Conservation (phyloP, 2,329 filamentous ascomycete genomes). For the Hymenoscyphus albidus region DNA sequence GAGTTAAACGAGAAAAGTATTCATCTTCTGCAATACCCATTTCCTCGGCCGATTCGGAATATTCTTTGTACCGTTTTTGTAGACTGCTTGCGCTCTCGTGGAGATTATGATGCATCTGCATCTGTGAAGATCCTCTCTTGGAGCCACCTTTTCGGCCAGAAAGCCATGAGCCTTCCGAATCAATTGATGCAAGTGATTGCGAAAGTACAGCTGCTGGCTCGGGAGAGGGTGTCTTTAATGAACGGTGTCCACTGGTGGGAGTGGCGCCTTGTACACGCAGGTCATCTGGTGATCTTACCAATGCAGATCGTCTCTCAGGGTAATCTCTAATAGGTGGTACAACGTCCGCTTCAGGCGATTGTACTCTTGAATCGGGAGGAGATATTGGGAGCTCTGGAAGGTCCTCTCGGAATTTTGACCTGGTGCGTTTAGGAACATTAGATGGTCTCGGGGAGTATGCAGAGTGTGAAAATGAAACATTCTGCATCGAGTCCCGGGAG, state of each 20-base stretch:
- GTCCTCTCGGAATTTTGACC: conserved; percentile 90
- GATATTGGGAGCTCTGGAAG: conserved; percentile 81
- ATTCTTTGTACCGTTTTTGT: conserved; percentile 46
- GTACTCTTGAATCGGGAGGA: conserved; percentile 76
- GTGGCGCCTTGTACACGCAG: conserved; percentile 40
- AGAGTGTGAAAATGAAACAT: conserved; percentile 24
- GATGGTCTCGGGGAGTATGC: conserved; percentile 29
- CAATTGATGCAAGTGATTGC: conserved; percentile 87
- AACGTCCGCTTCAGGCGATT: conserved; percentile 66
- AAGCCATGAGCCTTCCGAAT: conserved; percentile 95
- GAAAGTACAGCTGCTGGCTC: conserved; percentile 56
- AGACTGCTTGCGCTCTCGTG: conserved; percentile 42
- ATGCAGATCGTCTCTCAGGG: conserved; percentile 23
- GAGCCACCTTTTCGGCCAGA: conserved; percentile 62
- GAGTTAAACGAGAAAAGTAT: conserved; percentile 59
- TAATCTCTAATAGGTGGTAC: conserved; percentile 36
- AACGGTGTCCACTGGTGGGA: conserved; percentile 43
- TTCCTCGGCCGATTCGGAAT: conserved; percentile 61
- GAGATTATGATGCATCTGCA: conserved; percentile 37
- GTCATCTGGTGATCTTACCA: conserved; percentile 32
- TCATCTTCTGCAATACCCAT: conserved; percentile 66
- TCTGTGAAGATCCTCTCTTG: conserved; percentile 45
- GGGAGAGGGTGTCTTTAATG: conserved; percentile 44
- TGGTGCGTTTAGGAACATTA: conserved; percentile 67
- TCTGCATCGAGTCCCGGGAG: conserved; percentile 78